phyloP scores from a whole-genome alignment of 2,329 filamentous ascomycete genomes.

The Paraphoma chrysanthemicola region DNA sequence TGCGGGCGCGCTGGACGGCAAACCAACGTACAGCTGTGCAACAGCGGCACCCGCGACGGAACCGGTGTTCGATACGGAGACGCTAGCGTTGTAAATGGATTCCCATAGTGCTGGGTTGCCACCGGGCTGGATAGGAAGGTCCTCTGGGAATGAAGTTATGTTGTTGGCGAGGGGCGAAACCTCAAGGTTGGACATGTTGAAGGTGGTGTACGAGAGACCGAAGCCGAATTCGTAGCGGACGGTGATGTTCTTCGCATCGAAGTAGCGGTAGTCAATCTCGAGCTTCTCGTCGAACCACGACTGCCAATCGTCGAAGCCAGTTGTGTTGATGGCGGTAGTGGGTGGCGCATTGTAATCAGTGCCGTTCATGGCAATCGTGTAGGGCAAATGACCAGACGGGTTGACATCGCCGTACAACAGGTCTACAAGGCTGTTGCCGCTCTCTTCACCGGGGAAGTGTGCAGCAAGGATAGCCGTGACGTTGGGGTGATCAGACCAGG shows the following conservation, averaged over 20 bases:
- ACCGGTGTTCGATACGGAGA: slow-evolving; percentile 75
- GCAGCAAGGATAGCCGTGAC: slow-evolving; percentile 53
- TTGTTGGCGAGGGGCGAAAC: slow-evolving; percentile 61
- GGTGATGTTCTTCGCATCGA: slow-evolving; percentile 69
- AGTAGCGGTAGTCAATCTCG: slow-evolving; percentile 81
- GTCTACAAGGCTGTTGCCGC: slow-evolving; percentile 50
- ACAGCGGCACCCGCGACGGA: slow-evolving; percentile 58
- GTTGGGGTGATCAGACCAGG: slow-evolving; percentile 52
- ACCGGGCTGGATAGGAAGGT: slow-evolving; percentile 51
- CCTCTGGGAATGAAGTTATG: slow-evolving; percentile 64
- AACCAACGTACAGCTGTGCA: slow-evolving; percentile 64
- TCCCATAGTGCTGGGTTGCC: slow-evolving; percentile 66
- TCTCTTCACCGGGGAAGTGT: slow-evolving; percentile 52
- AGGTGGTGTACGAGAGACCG: slow-evolving; percentile 78
- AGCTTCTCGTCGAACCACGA: slow-evolving; percentile 63
- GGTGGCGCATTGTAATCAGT: slow-evolving; percentile 68
- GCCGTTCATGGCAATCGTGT: slow-evolving; percentile 78
- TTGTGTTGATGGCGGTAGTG: slow-evolving; percentile 48
- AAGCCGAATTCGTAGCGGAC: slow-evolving; percentile 83
- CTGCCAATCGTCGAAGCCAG: slow-evolving; percentile 53
- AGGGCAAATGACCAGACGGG: slow-evolving; percentile 81
- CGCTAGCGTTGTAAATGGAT: slow-evolving; percentile 69
- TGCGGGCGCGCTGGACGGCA: slow-evolving; percentile 63
- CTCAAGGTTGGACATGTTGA: slow-evolving; percentile 71
- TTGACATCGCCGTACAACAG: slow-evolving; percentile 77